Base-by-base conservation (phyloP, 2,329 filamentous ascomycete species). In the Trichoderma sp. region DNA sequence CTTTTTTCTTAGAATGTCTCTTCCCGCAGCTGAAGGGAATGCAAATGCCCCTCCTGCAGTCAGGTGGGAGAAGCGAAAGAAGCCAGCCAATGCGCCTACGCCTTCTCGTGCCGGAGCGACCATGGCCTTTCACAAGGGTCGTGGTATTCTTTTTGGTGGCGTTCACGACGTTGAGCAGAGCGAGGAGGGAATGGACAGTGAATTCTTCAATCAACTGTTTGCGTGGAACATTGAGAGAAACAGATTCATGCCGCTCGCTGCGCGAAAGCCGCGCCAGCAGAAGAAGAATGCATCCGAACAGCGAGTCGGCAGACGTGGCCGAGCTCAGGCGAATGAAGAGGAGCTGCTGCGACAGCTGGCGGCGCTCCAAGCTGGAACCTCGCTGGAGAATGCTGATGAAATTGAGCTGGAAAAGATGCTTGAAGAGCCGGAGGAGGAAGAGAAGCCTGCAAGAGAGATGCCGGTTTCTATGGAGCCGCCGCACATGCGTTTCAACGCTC, bases 201-300 rank as follows among this genome's bases (percentile, higher is more conserved):
- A 97, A 78, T 99, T 99, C 81, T 99, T 98, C 83, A 95, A 97
- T 75, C 87, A 90, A 68, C 81, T 98, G 28, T 96, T 92, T 75
- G 92, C 94, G 5, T 98, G 94, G 93, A 97, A 97, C 76, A 89
- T 97, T 71, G 96, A 98, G 75, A 88, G 95, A 69, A 99, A 99
- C 77, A 87, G 96, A 10, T 98, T 97, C 82, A 97, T 98, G 83
- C 92, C 91, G 2, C 84, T 98, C 55, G 83, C 84, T 11, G 83
- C 98, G 56, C 86, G 94, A 64, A 92, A 93, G 73, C 87, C 93
- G 2, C 89, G 93, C 30, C 83, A 85, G 24, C 87, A 87, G 59
- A 91, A 90, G 74, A 73, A 75, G 60, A 85, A 84, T 43, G 81
- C 81, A 51, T 81, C 79, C 16, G 87, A 86, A 73, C 86, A 88